Percentiles rank a stretch among this genome's conserved stretches.
Evolutionary conservation across 352 stramenopile genomes (phyloP).

Genomic region (Blastocystis sp.): DNA sequence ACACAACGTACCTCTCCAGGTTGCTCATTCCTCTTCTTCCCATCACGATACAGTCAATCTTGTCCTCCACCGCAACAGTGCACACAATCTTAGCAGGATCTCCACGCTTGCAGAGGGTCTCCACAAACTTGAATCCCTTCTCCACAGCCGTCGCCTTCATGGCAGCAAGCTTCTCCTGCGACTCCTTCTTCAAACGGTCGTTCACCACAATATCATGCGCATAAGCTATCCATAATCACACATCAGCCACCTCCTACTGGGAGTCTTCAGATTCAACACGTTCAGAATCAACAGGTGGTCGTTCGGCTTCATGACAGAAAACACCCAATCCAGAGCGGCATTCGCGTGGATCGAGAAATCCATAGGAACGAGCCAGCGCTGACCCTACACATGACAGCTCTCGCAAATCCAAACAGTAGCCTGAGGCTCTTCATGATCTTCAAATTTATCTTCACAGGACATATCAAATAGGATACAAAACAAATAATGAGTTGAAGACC

Average conservation of each 20-base stretch:
- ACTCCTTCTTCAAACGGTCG: conserved; percentile 51
- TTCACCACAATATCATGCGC: conserved; percentile 55
- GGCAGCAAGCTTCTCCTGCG: conserved; percentile 30
- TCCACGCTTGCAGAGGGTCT: conserved; percentile 23
- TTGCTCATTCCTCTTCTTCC: conserved; percentile 56
- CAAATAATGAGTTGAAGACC: background rate
- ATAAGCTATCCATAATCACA: conserved; percentile 17
- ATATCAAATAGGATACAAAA: background rate
- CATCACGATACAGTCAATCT: conserved; percentile 56
- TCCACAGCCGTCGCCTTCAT: conserved; percentile 18
- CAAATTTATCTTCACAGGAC: conserved; percentile 42
- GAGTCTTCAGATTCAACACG: conserved; percentile 48
- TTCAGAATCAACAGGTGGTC: conserved; percentile 51
- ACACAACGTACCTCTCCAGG: conserved; percentile 14
- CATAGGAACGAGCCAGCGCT: conserved; percentile 53
- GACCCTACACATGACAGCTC: background rate
- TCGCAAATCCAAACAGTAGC: background rate
- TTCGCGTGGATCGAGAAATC: conserved; percentile 53
- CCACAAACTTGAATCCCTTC: conserved; percentile 44
- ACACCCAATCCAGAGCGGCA: conserved; percentile 36
- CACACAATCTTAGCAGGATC: conserved; percentile 42
- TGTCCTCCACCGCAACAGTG: conserved; percentile 1
- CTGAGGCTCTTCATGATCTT: conserved; percentile 30
- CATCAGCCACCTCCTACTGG: background rate
- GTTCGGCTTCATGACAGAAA: conserved; percentile 38